Base-by-base conservation (phyloP, 2,329 filamentous ascomycete species). In the Fusarium virguliforme region DNA sequence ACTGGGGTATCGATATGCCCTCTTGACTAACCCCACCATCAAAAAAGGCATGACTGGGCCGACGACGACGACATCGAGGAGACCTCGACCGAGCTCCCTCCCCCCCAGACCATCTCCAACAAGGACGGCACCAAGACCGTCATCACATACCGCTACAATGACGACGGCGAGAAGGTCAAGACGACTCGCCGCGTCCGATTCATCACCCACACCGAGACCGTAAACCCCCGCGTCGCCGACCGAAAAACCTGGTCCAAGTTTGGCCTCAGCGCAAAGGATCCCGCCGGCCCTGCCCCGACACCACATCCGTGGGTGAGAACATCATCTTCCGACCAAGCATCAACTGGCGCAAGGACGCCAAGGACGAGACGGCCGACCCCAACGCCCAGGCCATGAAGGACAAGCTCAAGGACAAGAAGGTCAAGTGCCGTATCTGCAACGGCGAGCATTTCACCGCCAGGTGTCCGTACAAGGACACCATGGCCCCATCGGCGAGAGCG, bases 381-480 rank as follows among this genome's bases (percentile, higher is more conserved):
- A 92, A 93, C 82, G 90, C 92, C 77, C 90, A 92, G 84, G 87
- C 87, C 77, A 89, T 92, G 85, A 93, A 93, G 85, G 89, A 91
- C 80, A 92, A 93, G 85, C 88, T 98, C 79, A 97, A 96, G 90
- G 95, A 98, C 86, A 97, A 98, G 90, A 97, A 98, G 87, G 97
- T 99, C 88, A 98, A 98, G 89, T 99, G 96, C 85, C 93, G 96
- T 88, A 98, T 99, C 81, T 99, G 96, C 86, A 93, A 91, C 81
- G 96, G 95, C 81, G 96, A 99, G 87, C 96, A 99, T 90, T 99
- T 98, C 88, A 99, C 96, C 43, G 95, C 95, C 75, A 92, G 96
- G 82, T 99, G 96, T 90, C 96, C 96, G 37, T 99, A 97, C 91
- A 99, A 98, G 88, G 96, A 98, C 82, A 99, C 95, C 77, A 98